phyloP scores from a whole-genome alignment of 148 eudicot genomes.

The Chenopodium berlandieri region DNA sequence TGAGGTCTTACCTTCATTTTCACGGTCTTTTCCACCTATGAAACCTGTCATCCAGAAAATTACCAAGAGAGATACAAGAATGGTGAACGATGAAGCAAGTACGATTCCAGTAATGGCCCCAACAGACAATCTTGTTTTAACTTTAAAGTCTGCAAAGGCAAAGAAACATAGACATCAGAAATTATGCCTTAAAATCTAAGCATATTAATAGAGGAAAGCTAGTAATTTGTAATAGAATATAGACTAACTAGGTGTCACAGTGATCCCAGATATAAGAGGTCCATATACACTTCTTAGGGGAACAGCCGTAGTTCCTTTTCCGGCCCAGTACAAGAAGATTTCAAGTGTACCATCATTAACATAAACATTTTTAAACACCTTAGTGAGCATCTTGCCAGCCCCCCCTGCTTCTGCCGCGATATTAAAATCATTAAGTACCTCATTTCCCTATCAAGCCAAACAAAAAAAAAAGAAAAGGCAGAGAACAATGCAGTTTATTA shows the following conservation, averaged over 20 bases:
- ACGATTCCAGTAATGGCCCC: constrained; percentile 68
- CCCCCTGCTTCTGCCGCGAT: constrained; percentile 66
- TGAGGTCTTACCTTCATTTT: constrained; percentile 30
- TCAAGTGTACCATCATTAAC: constrained; percentile 72
- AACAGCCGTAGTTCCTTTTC: constrained; percentile 77
- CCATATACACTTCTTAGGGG: constrained; percentile 76
- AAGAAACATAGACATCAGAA: background rate
- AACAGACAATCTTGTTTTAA: constrained; percentile 46
- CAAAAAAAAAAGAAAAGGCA: background rate
- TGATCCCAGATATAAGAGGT: constrained; percentile 85
- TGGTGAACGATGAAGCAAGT: constrained; percentile 35
- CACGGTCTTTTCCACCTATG: constrained; percentile 44
- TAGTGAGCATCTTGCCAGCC: constrained; percentile 39
- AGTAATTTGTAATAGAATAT: background rate
- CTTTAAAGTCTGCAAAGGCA: constrained; percentile 51
- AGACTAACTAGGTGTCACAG: constrained; percentile 79
- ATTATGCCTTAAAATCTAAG: background rate
- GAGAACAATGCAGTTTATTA: background rate
- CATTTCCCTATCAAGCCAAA: constrained; percentile 42
- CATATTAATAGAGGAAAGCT: background rate
- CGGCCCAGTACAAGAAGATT: constrained; percentile 80
- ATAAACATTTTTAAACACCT: constrained; percentile 37
- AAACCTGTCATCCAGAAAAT: constrained; percentile 46
- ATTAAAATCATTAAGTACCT: constrained; percentile 53
- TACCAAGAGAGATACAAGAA: constrained; percentile 34